phyloP scores from a whole-genome alignment of 345 rosid species.

The Limnanthes douglasii region DNA sequence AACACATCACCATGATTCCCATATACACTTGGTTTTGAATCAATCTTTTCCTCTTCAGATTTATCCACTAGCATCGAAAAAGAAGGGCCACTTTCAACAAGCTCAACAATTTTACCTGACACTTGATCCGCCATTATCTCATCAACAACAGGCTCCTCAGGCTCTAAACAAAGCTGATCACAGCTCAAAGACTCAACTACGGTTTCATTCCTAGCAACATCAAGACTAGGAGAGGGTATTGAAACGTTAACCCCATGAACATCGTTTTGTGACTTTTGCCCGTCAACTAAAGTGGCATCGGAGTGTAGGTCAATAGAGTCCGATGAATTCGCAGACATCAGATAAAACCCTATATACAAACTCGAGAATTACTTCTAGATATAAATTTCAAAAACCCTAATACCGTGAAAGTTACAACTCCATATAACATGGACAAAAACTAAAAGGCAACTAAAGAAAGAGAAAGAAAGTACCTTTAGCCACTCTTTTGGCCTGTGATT shows the following conservation, averaged over 20 bases:
- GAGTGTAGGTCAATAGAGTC: constrained; percentile 23
- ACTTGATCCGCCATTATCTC: constrained; percentile 5
- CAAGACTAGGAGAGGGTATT: not conserved
- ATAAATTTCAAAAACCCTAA: not conserved
- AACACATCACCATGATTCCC: constrained; percentile 3
- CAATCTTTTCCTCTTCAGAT: constrained; percentile 12
- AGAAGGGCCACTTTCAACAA: not conserved
- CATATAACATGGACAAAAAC: not conserved
- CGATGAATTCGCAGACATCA: constrained; percentile 22
- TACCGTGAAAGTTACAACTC: too few species aligned
- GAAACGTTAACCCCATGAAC: not conserved
- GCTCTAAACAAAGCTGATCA: constrained; percentile 4
- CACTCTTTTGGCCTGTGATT: constrained; percentile 1
- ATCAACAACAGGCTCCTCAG: constrained; percentile 1
- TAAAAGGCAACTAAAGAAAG: not conserved
- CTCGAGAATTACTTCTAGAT: not conserved
- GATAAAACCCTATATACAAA: constrained; percentile 6
- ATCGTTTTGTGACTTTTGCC: constrained; percentile 12
- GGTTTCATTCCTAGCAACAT: constrained; percentile 7
- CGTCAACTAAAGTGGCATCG: constrained; percentile 14
- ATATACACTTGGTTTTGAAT: not conserved
- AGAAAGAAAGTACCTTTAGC: not conserved
- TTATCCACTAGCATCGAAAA: not conserved
- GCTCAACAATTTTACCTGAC: constrained; percentile 2
- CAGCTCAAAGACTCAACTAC: constrained; percentile 4